These are phyloP conservation scores for Arthroderma sp. DNA, from an alignment of 2,329 filamentous ascomycete species.

Conservation along the genomic window DNA sequence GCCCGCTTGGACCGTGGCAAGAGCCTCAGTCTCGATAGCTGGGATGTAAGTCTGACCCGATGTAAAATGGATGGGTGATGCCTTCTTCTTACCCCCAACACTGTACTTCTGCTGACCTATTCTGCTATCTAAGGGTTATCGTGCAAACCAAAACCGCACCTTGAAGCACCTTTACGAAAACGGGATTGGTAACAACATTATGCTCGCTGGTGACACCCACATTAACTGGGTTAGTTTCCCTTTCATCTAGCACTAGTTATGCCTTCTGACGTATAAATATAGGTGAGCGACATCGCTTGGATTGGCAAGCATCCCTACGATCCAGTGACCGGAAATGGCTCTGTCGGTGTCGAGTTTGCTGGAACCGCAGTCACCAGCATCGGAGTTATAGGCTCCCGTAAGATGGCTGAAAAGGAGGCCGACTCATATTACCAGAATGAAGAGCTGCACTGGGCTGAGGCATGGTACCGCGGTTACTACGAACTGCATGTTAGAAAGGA, in stretches of 20 bases:
- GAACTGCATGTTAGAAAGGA: slow-evolving; percentile 46
- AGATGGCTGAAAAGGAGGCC: slow-evolving; percentile 36
- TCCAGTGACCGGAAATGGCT: slow-evolving; percentile 38
- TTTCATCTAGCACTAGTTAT: not conserved
- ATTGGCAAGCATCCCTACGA: slow-evolving; percentile 39
- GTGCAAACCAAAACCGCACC: slow-evolving; percentile 58
- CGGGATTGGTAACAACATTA: slow-evolving; percentile 59
- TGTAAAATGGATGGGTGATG: not conserved
- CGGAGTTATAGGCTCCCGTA: slow-evolving; percentile 42
- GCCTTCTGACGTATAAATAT: not conserved
- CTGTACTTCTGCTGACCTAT: too few species aligned
- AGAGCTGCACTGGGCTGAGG: slow-evolving; percentile 58
- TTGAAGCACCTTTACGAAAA: slow-evolving; percentile 52
- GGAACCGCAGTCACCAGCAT: slow-evolving; percentile 53
- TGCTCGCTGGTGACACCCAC: slow-evolving; percentile 58
- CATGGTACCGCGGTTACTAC: slow-evolving; percentile 62
- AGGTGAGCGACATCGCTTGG: slow-evolving; percentile 41
- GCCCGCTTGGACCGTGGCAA: not conserved
- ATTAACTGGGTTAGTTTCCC: slow-evolving; percentile 43
- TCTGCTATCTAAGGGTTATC: slow-evolving; percentile 39
- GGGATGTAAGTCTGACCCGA: slow-evolving; percentile 29
- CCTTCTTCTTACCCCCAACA: too few species aligned
- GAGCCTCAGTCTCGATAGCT: slow-evolving; percentile 31
- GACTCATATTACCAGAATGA: slow-evolving; percentile 39
- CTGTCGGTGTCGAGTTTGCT: slow-evolving; percentile 51